Evolutionary conservation across 208 protist genomes (phyloP).

Genomic region (Leishmania major): DNA sequence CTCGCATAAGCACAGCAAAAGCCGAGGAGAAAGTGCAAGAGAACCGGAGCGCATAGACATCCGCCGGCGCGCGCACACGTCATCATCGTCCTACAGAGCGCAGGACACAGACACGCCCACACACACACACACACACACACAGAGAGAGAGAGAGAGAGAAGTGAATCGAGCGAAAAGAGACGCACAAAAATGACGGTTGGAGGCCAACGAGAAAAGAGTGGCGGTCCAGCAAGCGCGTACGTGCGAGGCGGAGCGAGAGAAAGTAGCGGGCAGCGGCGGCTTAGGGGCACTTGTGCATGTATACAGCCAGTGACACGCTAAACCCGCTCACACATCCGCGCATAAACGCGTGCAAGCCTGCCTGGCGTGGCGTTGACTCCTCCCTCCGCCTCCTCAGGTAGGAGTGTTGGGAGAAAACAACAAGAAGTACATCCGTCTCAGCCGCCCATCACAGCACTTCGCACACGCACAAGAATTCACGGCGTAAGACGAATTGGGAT

Average conservation of each 20-base stretch:
- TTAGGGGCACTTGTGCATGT: not conserved
- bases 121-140: not conserved
- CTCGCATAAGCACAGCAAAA: not conserved
- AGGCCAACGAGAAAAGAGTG: not conserved
- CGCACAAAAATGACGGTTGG: not conserved
- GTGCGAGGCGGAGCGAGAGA: not conserved
- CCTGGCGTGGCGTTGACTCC: not conserved
- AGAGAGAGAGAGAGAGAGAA: not conserved
- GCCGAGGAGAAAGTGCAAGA: not conserved
- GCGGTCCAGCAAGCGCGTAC: not conserved
- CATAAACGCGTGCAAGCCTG: not conserved
- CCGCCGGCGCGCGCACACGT: not conserved
- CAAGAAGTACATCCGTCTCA: not conserved
- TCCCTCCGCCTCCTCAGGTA: not conserved
- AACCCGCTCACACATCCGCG: not conserved
- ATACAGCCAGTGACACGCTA: not conserved
- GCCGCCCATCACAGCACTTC: not conserved
- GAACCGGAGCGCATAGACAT: not conserved
- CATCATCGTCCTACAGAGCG: not conserved
- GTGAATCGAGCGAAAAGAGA: not conserved
- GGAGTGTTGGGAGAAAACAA: not conserved
- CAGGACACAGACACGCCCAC: not conserved
- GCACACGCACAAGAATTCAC: not conserved
- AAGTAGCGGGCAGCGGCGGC: not conserved
- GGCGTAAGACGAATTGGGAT: not conserved